phyloP scores from a whole-genome alignment of 2,329 filamentous ascomycete genomes.

The Coniochaeta sp. region DNA sequence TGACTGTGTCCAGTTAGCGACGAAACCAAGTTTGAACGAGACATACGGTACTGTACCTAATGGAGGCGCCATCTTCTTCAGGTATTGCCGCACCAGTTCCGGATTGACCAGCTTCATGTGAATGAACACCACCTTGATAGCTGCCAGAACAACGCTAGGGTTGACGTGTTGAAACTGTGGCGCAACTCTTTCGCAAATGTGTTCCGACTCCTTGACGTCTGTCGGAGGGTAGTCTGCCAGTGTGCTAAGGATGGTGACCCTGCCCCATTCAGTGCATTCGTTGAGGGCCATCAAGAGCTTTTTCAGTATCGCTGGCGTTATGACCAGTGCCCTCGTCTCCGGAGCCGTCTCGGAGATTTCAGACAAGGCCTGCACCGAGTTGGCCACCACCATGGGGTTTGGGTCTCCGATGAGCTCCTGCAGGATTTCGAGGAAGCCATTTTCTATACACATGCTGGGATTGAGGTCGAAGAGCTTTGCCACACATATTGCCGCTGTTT shows the following conservation, averaged over 20 bases:
- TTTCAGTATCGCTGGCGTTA: conserved; percentile 78
- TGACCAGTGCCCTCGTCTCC: conserved; percentile 78
- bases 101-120: conserved; percentile 83
- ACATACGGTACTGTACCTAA: conserved; percentile 51
- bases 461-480: conserved; percentile 97
- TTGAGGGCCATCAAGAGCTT: conserved; percentile 95
- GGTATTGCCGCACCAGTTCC: conserved; percentile 74
- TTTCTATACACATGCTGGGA: conserved; percentile 86
- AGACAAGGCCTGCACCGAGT: conserved; percentile 86
- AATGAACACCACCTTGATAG: conserved; percentile 94
- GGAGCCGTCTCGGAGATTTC: conserved; percentile 88
- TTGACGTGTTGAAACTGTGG: conserved; percentile 99
- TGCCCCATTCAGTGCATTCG: conserved; percentile 97
- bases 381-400: conserved; percentile 98
- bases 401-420: conserved; percentile 96
- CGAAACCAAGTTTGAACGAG: conserved; percentile 13
- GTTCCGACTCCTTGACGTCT: conserved; percentile 94
- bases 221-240: conserved; percentile 78
- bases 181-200: conserved; percentile 92
- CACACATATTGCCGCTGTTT: conserved; percentile 95
- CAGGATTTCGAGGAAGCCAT: conserved; percentile 87
- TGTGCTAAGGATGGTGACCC: conserved; percentile 86
- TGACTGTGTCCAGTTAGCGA: conserved; percentile 51
- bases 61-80: conserved; percentile 98
- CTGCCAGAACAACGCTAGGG: conserved; percentile 91